These are phyloP conservation scores for Ziziphus jujuba DNA, from an alignment of 306 rosid species.

Conservation along the genomic window DNA sequence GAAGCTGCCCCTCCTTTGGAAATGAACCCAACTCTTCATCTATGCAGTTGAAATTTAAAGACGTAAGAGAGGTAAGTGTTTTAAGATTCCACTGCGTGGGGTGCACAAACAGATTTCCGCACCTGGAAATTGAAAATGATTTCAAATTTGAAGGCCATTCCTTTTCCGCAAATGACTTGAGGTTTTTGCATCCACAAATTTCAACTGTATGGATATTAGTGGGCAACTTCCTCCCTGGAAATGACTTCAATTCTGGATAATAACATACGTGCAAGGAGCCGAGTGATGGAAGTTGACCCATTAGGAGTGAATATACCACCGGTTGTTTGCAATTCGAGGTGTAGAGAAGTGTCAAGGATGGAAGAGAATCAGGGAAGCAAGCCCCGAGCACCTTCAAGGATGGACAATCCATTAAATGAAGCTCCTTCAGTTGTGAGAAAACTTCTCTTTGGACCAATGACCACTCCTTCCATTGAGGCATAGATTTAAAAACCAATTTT, in stretches of 20 bases:
- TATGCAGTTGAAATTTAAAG: neutral
- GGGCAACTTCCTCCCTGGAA: neutral
- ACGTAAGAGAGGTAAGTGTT: neutral
- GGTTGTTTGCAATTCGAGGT: too few species aligned
- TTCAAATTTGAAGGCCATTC: conserved; percentile 14
- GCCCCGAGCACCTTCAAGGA: neutral
- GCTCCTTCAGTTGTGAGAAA: conserved; percentile 1
- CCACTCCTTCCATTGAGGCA: conserved; percentile 2
- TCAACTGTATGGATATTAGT: accelerated
- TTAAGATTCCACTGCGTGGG: conserved; percentile 22
- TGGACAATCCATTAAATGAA: neutral
- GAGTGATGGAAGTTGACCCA: too few species aligned
- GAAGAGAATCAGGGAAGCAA: too few species aligned
- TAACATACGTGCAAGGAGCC: neutral
- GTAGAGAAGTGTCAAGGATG: too few species aligned
- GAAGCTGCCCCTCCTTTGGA: conserved; percentile 24
- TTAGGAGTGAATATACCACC: too few species aligned
- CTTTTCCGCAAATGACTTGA: conserved; percentile 18
- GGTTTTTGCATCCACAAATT: conserved; percentile 24
- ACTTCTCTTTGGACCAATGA: too few species aligned
- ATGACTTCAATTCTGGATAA: neutral
- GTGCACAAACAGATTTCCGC: conserved; percentile 20
- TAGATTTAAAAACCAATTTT: neutral
- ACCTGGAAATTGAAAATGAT: neutral
- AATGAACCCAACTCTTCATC: conserved; percentile 13